Base-by-base conservation (phyloP, 2,329 filamentous ascomycete species). In the Fusarium haematococcum region DNA sequence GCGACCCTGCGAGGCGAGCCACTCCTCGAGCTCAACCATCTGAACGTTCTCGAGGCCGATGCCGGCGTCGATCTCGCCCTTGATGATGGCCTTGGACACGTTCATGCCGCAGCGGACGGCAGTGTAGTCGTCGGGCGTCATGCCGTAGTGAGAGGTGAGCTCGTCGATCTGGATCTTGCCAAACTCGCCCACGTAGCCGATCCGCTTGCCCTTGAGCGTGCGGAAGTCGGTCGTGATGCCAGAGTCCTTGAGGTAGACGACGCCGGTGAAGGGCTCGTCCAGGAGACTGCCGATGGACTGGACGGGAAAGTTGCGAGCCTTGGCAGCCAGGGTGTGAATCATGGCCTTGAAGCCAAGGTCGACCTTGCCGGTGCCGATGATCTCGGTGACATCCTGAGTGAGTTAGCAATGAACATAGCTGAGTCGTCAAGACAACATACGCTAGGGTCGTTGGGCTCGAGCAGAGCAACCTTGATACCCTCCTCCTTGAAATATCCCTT, bases 161-260 rank as follows among this genome's bases (percentile, higher is more conserved):
- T 95, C 93, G 81, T 95, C 93, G 75, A 95, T 94, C 84, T 95
- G 93, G 81, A 95, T 94, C 89, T 92, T 95, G 83, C 93, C 93
- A 73, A 95, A 95, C 81, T 95, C 93, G 77, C 93, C 93, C 66
- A 95, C 93, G 76, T 95, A 95, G 80, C 93, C 93, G 80, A 95
- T 95, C 27, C 88, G 90, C 85, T 94, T 94, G 76, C 92, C 93
- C 83, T 92, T 92, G 76, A 95, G 89, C 45, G 91, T 92, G 80
- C 87, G 89, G 85, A 95, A 95, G 85, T 95, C 92, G 56, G 90
- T 84, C 33, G 92, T 94, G 83, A 95, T 94, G 66, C 93, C 93
- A 56, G 90, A 92, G 57, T 88, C 87, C 81, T 93, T 94, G 79
- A 95, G 88, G 82, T 95, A 95, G 58, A 95, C 90, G 61, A 95